Conservation (phyloP, 257 asterid genomes). For the Solanum bulbocastanum region DNA sequence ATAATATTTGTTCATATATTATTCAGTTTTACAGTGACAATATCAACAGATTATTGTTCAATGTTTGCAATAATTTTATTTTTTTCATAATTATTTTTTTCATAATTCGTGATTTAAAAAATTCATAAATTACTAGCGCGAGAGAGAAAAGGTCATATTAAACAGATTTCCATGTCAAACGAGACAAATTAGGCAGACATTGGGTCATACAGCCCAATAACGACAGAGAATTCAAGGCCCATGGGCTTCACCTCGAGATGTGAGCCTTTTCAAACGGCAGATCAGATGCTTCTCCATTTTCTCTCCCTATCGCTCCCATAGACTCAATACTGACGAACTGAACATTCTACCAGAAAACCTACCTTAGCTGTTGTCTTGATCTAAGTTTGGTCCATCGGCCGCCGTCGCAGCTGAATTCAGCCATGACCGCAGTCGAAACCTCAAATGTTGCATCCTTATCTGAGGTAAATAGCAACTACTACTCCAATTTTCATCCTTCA, state of each 20-base stretch:
- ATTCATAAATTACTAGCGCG: not conserved
- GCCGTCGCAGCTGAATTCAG: constrained; percentile 1
- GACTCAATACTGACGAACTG: not conserved
- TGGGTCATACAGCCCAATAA: not conserved
- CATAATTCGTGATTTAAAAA: no score
- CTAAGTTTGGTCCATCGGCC: not conserved
- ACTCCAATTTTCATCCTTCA: not conserved
- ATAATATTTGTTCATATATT: no score
- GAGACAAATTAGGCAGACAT: not conserved
- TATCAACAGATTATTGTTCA: not conserved
- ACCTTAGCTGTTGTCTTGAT: not conserved
- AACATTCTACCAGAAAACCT: not conserved
- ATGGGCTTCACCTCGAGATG: not conserved
- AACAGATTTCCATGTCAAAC: not conserved
- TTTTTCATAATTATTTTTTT: no score
- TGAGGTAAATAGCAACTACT: constrained; percentile 25
- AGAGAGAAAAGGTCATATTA: not conserved
- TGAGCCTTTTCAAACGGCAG: not conserved
- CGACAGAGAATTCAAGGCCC: not conserved
- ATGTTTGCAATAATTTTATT: not conserved
- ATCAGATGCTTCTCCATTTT: not conserved
- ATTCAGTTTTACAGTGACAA: not conserved
- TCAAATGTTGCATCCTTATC: constrained; percentile 35
- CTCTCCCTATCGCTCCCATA: not conserved
- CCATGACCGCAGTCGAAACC: constrained; percentile 51